Evolutionary conservation across 23 red algal genomes (phyloP), one percentile per base, ranked within the genome.

Genomic region (Gracilaria vermiculophylla): DNA sequence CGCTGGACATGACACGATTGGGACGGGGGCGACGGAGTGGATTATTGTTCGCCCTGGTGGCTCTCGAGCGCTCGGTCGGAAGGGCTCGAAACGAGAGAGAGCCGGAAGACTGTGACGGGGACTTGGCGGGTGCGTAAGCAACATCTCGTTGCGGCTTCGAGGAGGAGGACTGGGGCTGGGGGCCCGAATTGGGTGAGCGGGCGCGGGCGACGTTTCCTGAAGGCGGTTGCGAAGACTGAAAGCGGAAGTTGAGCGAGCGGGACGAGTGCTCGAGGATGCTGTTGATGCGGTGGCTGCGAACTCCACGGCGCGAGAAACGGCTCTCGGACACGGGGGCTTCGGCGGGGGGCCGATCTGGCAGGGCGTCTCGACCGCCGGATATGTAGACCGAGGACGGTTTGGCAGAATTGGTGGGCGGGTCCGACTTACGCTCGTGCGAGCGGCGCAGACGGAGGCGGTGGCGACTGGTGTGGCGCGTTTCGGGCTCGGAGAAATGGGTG

Each of bases 1-100:
- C 57, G 42, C 64, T 71, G 3, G 81, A 85, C 61, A 54, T 69
- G 62, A 85, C 64, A 33, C 81, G 81, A 21, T 33, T 56, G 28
- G 58, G 17, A 62, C 60, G 67, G 6, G 67, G 67, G 36, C 67
- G 36, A 17, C 67, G 67, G 2, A 73, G 67, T 11, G 67, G 67
- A 25, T 73, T 73, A 32, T 19, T 23, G 20, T n/a, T n/a, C n/a
- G 37, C 12, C 28, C 42, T 73, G 36, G 24, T 42, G 1, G 67
- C 35, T 37, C 32, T 73, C 17, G 36, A 48, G 28, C 67, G 67
- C 23, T 73, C 67, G 40, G 32, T 42, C 20, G 39, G 67, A 4
- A 37, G 32, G 42, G 39, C n/a, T 24, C 24, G 36, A 0, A 28
- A 28, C 9, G 42, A 73, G 36, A 73, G 25, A 24, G 36, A n/a